These are phyloP conservation scores for Psidium guajava DNA, from an alignment of 345 rosid genomes.

Conservation along the genomic window DNA sequence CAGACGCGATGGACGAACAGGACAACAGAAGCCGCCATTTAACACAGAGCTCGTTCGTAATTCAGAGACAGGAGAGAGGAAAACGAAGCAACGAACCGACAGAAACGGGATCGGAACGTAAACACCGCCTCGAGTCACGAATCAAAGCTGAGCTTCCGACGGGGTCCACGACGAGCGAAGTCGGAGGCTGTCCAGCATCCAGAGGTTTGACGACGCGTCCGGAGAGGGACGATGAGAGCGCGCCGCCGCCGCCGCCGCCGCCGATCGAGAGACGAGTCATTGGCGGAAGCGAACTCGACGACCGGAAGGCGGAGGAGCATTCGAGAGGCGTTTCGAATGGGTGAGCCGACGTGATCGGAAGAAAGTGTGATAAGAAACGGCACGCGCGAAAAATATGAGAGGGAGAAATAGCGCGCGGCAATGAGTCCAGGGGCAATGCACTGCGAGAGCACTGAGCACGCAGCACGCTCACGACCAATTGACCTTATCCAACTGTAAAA, in stretches of 20 bases:
- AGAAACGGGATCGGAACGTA: not conserved
- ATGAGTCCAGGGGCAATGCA: not conserved
- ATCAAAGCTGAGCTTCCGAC: not conserved
- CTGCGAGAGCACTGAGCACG: not conserved
- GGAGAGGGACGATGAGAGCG: not conserved
- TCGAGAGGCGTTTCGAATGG: not conserved
- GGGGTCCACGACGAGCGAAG: not conserved
- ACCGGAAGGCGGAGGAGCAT: not conserved
- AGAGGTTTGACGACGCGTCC: not conserved
- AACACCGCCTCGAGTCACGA: not conserved
- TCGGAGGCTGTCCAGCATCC: not conserved
- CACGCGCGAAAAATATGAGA: not conserved
- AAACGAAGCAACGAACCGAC: not conserved
- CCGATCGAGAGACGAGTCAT: not conserved
- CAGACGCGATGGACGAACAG: not conserved
- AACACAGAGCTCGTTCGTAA: not conserved
- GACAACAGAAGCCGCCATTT: not conserved
- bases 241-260: not conserved
- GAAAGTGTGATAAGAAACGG: not conserved
- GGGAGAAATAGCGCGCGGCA: not conserved
- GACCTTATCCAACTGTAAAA: not conserved
- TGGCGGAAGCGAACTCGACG: not conserved
- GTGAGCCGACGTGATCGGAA: not conserved
- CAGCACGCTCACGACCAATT: not conserved
- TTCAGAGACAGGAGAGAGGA: not conserved